Percentiles rank a stretch among this genome's conserved stretches.
Evolutionary conservation across 768 basidiomycete species (phyloP).

Genomic region (Lactarius quietus): DNA sequence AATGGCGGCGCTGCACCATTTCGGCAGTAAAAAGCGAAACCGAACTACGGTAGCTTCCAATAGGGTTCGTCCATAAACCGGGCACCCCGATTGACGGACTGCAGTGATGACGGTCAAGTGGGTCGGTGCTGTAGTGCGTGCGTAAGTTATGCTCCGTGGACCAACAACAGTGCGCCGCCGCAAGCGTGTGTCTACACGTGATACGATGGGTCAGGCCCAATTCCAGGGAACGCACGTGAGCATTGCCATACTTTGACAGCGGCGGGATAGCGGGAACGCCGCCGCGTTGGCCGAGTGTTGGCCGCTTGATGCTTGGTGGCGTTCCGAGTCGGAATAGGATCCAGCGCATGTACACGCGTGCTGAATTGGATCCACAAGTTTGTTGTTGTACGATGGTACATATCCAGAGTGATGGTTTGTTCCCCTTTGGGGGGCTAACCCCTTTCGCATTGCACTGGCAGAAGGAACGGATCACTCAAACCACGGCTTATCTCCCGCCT

Average conservation of each 20-base stretch:
- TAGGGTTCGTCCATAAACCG: neutral
- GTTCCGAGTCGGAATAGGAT: constrained; percentile 14
- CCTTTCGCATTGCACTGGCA: neutral
- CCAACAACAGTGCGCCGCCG: neutral
- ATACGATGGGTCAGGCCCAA: neutral
- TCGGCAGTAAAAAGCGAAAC: neutral
- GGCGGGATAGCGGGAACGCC: neutral
- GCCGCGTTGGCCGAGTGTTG: too few relatives aligned
- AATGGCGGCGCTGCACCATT: neutral
- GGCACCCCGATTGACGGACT: neutral
- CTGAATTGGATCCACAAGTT: constrained; percentile 3
- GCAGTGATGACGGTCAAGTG: neutral
- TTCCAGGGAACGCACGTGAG: neutral
- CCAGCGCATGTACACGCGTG: neutral
- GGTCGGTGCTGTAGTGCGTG: neutral
- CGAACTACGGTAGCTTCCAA: neutral
- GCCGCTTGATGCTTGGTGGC: neutral
- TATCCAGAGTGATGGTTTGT: neutral
- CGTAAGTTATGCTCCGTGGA: too few relatives aligned
- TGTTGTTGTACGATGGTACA: neutral
- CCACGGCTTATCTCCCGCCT: neutral
- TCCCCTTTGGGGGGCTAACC: neutral
- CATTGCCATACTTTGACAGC: neutral
- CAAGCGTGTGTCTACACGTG: neutral
- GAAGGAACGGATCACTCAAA: neutral